These are phyloP conservation scores for Raddia distichophylla DNA, from an alignment of 176 grass and related monocot species.

Conservation along the genomic window DNA sequence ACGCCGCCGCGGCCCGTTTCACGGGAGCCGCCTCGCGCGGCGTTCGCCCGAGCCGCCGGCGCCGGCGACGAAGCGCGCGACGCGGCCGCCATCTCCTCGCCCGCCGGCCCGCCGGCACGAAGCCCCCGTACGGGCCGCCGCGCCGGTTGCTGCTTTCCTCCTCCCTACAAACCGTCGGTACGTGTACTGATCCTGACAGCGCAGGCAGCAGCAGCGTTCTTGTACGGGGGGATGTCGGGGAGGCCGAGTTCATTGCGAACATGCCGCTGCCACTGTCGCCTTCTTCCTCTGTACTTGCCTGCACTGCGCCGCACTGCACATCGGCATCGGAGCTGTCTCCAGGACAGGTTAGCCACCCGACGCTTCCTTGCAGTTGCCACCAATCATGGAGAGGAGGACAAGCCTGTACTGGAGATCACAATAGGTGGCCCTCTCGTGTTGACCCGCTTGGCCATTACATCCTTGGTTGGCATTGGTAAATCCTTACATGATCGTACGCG, in stretches of 20 bases:
- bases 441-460: neutral
- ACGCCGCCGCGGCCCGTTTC: neutral
- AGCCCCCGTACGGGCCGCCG: neutral
- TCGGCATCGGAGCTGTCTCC: neutral
- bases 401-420: neutral
- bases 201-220: neutral
- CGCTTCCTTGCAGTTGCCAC: conserved; percentile 8
- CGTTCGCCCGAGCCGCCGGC: too few relatives aligned
- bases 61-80: too few relatives aligned
- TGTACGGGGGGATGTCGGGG: neutral
- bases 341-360: neutral
- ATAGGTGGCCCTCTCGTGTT: neutral
- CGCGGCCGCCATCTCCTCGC: neutral
- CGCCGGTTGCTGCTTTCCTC: neutral
- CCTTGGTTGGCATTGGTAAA: neutral
- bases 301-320: neutral
- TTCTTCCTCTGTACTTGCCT: neutral
- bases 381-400: neutral
- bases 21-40: neutral
- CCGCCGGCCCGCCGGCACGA: neutral
- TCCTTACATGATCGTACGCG: neutral
- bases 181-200: neutral
- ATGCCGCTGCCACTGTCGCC: neutral
- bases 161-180: neutral
- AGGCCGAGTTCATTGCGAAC: neutral